Evolutionary conservation across 106 monocot genomes (phyloP).

Genomic region (Apostasia ramifera): DNA sequence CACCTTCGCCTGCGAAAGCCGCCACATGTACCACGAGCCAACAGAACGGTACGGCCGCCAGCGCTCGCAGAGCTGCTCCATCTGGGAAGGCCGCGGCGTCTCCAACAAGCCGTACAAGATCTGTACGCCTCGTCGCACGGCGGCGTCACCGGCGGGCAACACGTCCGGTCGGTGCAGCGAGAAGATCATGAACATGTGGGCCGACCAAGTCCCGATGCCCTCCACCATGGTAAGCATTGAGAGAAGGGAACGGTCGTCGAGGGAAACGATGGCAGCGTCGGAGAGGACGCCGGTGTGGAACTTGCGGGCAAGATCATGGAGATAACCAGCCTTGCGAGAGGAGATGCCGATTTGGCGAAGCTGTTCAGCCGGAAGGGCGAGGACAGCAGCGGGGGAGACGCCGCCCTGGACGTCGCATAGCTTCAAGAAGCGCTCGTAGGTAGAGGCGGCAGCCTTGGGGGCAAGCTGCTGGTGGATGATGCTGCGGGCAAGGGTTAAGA

Average conservation of each 20-base stretch:
- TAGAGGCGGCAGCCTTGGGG: constrained; percentile 55
- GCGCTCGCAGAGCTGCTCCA: constrained; percentile 49
- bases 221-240: constrained; percentile 64
- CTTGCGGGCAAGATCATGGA: constrained; percentile 59
- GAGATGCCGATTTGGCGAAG: constrained; percentile 59
- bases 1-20: constrained; percentile 16
- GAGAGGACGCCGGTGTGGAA: constrained; percentile 53
- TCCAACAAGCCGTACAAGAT: constrained; percentile 35
- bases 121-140: constrained; percentile 62
- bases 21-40: constrained; percentile 76
- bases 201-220: constrained; percentile 68
- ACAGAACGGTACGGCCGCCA: constrained; percentile 65
- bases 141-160: constrained; percentile 45
- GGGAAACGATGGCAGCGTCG: constrained; percentile 28
- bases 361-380: constrained; percentile 27
- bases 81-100: constrained; percentile 48
- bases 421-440: constrained; percentile 63
- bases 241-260: constrained; percentile 45
- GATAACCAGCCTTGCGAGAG: constrained; percentile 52
- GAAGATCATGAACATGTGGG: constrained; percentile 69
- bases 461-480: constrained; percentile 82
- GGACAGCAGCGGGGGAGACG: constrained; percentile 37
- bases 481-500: constrained; percentile 60
- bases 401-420: constrained; percentile 36
- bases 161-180: constrained; percentile 60